phyloP scores from a whole-genome alignment of 768 basidiomycete species.

The Calocera viscosa region DNA sequence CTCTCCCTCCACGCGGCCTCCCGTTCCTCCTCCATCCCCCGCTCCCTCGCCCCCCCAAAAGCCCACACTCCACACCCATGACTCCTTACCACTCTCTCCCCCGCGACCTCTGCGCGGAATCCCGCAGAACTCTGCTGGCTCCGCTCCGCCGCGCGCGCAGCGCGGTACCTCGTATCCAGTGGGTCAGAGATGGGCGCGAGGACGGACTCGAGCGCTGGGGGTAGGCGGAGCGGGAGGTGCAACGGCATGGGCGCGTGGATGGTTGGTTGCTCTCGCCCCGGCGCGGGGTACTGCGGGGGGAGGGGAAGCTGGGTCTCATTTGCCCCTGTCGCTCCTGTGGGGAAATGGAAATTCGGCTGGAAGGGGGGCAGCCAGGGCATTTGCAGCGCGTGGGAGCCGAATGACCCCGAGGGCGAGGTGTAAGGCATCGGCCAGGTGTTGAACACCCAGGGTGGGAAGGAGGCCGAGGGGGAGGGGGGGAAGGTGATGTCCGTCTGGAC shows the following conservation, averaged over 20 bases:
- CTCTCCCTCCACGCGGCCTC: background rate
- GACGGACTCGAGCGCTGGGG: background rate
- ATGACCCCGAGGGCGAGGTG: background rate
- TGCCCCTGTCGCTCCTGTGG: background rate
- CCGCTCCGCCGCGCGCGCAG: background rate
- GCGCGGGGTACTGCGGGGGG: too few relatives aligned
- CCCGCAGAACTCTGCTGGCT: background rate
- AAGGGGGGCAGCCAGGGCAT: background rate
- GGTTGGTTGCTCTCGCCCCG: too few relatives aligned
- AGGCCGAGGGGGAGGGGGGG: background rate
- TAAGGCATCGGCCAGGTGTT: background rate
- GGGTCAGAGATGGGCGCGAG: background rate
- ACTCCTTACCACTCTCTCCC: background rate
- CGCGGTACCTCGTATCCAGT: background rate
- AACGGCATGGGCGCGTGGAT: background rate
- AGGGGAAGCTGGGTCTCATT: background rate
- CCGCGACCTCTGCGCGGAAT: background rate
- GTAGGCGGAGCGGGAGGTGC: background rate
- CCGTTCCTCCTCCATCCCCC: background rate
- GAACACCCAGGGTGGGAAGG: background rate
- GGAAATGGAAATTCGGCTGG: too few relatives aligned
- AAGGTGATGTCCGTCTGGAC: slow-evolving; percentile 2
- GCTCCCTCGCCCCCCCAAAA: background rate
- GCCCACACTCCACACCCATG: background rate
- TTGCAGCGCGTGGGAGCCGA: background rate